phyloP scores from a whole-genome alignment of 1,284 basidiomycete species.

The Moesziomyces sp. region DNA sequence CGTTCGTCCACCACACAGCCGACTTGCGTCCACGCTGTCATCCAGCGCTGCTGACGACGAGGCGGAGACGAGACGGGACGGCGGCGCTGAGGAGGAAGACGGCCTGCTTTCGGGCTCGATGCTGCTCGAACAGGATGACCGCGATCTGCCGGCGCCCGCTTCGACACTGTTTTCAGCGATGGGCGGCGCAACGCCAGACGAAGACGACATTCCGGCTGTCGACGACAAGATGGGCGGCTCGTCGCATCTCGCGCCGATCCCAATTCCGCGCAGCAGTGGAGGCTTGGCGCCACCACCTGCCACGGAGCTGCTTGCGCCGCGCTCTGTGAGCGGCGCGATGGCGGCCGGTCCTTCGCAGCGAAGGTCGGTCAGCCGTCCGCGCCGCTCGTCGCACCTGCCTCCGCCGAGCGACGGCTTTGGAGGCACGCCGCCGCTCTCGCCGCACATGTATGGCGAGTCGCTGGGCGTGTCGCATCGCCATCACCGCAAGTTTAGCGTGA shows the following conservation, averaged over 20 bases:
- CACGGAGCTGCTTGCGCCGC: conserved; percentile 12
- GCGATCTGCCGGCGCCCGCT: conserved; percentile 38
- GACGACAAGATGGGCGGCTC: conserved; percentile 56
- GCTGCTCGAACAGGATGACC: conserved; percentile 41
- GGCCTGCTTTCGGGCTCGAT: conserved; percentile 41
- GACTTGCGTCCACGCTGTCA: conserved; percentile 19
- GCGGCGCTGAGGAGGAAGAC: conserved; percentile 34
- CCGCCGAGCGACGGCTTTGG: conserved; percentile 13
- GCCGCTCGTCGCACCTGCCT: conserved; percentile 48
- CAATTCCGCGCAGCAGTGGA: conserved; percentile 45
- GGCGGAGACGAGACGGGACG: conserved; percentile 20
- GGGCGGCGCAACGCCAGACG: conserved; percentile 33
- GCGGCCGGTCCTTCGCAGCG: conserved; percentile 12
- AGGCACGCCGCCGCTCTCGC: conserved; percentile 61
- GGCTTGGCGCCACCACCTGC: conserved; percentile 20
- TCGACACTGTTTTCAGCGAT: conserved; percentile 43
- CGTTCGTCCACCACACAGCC: conserved; percentile 17
- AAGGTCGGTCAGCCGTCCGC: conserved; percentile 36
- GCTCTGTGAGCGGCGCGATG: conserved; percentile 14
- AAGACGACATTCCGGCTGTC: conserved; percentile 58
- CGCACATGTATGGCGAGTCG: conserved; percentile 47
- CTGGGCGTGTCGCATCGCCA: conserved; percentile 36
- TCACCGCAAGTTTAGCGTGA: conserved; percentile 46
- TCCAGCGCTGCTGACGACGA: conserved; percentile 34
- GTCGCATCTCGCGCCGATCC: conserved; percentile 44